A percentile compares a stretch with the other conserved stretches of the same genome.
Conservation (phyloP, 768 basidiomycete genomes). For the Coprinopsis sp. region DNA sequence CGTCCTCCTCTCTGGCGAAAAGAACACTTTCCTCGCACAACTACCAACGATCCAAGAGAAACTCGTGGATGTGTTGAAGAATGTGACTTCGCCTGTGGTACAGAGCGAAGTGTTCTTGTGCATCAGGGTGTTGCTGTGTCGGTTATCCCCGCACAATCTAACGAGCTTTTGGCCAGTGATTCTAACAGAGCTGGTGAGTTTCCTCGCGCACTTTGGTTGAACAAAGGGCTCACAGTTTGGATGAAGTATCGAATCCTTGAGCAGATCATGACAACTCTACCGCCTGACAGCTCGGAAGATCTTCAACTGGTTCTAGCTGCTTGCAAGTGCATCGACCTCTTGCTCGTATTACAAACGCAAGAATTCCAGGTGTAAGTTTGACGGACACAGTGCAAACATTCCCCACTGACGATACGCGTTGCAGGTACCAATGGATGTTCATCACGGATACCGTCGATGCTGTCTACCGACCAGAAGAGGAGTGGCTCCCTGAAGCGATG, state of each 20-base stretch:
- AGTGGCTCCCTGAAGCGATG: slow-evolving; percentile 81
- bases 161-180: slow-evolving; percentile 97
- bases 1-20: slow-evolving; percentile 80
- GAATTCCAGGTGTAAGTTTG: slow-evolving; percentile 89
- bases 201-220: slow-evolving; percentile 1
- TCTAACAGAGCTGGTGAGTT: slow-evolving; percentile 79
- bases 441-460: slow-evolving; percentile 97
- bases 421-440: slow-evolving; percentile 96
- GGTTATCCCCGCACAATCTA: slow-evolving; percentile 85
- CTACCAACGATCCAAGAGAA: slow-evolving; percentile 96
- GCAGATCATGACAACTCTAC: slow-evolving; percentile 62
- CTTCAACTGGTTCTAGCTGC: slow-evolving; percentile 80
- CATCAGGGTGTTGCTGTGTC: slow-evolving; percentile 84
- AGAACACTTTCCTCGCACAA: slow-evolving; percentile 86
- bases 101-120: slow-evolving; percentile 95
- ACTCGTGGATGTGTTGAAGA: slow-evolving; percentile 87
- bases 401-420: slow-evolving; percentile 8
- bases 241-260: slow-evolving; percentile 89
- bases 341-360: slow-evolving; percentile 91
- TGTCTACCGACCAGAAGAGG: slow-evolving; percentile 79
- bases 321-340: slow-evolving; percentile 89
- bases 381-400: neutral
- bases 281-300: slow-evolving; percentile 81
- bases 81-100: slow-evolving; percentile 73
- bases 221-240: neutral